Evolutionary conservation across 345 rosid species (phyloP), one percentile per base, ranked within the genome.

Genomic region (Trapa bicornis): DNA sequence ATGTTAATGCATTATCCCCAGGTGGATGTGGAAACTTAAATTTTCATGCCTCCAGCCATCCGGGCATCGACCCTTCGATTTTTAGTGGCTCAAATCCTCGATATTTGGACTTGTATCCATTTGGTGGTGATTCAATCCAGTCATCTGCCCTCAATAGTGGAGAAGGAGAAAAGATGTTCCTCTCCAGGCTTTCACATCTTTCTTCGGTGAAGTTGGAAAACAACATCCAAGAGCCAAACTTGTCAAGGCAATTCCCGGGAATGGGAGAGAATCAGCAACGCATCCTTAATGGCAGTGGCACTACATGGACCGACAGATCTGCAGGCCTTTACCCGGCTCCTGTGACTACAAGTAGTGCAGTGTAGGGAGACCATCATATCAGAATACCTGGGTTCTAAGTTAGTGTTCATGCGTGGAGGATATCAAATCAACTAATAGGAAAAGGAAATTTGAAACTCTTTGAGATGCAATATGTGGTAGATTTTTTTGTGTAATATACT

Each of bases 141-240:
- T 13, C 79, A 47, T 61, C 83, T 0, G 73, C 77, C 53, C 76
- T 75, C 62, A 58, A 29, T 7, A 58, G 38, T 58, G 37, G 15
- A 15, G 38, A 32, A 0, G 62, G 16, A 58, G 62, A 58, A 58
- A 58, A 58, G 62, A 32, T 58, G 62, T 32, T 58, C 3, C 58
- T 68, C 64, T 70, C 81, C 8, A 37, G 10, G 63, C 69, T 66
- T 64, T 80, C 22, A 12, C 85, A 75, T 67, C 39, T 65, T 38
- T 76, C 80, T 69, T 75, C 85, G 7, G 84, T 85, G 84, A 87
- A 87, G 80, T 79, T 80, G 88, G 93, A 87, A 71, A 83, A 71
- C 52, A 33, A 32, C 29, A 22, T 22, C 37, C 79, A 69, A 8
- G 66, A 67, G 71, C 37, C 71, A 75, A 85, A 82, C 69, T 70